Evolutionary conservation across 768 basidiomycete genomes (phyloP).

Genomic region (Mycena vulgaris): DNA sequence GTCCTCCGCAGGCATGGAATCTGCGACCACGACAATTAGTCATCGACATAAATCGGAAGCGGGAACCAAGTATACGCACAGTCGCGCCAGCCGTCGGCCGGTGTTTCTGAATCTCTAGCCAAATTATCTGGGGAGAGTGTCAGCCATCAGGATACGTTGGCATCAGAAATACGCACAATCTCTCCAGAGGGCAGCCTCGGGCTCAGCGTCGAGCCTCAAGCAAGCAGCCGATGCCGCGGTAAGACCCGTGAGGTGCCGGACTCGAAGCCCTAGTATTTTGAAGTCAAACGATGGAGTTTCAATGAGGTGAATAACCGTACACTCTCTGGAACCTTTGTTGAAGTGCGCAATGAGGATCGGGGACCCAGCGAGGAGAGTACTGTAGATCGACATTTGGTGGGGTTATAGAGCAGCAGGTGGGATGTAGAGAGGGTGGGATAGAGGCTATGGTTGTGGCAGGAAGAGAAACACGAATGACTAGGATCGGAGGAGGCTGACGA

Average conservation of each 20-base stretch:
- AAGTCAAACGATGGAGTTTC: not conserved
- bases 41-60: not conserved
- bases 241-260: not conserved
- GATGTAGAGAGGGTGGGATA: not conserved
- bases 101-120: not conserved
- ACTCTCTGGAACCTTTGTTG: constrained; percentile 3
- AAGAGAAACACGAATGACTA: not conserved
- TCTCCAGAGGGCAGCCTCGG: not conserved
- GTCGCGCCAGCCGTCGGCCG: constrained; percentile 10
- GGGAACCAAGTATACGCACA: not conserved
- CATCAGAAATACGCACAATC: not conserved
- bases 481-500: constrained; percentile 5
- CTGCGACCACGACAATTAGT: not conserved
- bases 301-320: not conserved
- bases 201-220: not conserved
- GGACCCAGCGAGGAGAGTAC: constrained; percentile 1
- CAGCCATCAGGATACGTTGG: not conserved
- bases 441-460: too few species aligned
- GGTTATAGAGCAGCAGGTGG: not conserved
- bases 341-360: not conserved
- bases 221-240: not conserved
- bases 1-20: not conserved
- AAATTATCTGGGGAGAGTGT: constrained; percentile 2
- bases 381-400: constrained; percentile 10
- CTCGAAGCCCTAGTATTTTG: not conserved